Base-by-base conservation (phyloP, 352 stramenopile species). In the Achlya hypogyna region DNA sequence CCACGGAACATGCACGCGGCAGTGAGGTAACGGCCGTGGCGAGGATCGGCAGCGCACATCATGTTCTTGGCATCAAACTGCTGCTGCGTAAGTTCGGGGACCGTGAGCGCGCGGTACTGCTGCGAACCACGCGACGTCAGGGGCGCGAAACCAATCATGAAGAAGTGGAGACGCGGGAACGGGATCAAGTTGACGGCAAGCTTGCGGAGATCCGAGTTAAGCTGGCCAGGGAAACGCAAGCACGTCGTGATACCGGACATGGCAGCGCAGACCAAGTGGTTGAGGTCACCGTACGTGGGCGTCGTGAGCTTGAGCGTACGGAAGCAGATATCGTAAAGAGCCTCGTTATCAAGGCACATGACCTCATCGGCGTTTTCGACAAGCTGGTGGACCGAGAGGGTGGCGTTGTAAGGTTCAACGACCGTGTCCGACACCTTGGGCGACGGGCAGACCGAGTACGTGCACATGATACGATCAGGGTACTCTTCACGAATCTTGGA, bases 11-110 rank as follows among this genome's bases (percentile, higher is more conserved):
- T 98, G 86, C 96, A 98, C n/a, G 96, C 93, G 65, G 96, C 98
- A 40, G 97, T 99, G 71, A 99, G 88, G 91, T 99, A 99, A 69
- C 96, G 94, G 77, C 97, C 97, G 76, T 99, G 97, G 72, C 97
- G 96, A 76, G 97, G 97, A 84, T 99, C 97, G 47, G 94, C 92
- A 45, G 96, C 96, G 71, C 96, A 99, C 97, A 99, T 99, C 97
- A 99, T 99, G 81, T 99, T 99, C 87, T 99, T 99, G 32, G 97
- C 95, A 75, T 99, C 97, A 73, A 99, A 99, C 71, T 97, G 92
- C 78, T 99, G 96, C 75, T 98, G 86, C 32, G 97, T 99, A 43
- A 99, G 79, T 82, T 99, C 97, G 9, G 97, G 95, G 5, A 99
- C 97, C 25, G 95, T 98, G 60, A 99, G 76, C 27, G 91, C 91